Evolutionary conservation across 2,329 filamentous ascomycete genomes (phyloP).

Genomic region (Fusarium torulosum): DNA sequence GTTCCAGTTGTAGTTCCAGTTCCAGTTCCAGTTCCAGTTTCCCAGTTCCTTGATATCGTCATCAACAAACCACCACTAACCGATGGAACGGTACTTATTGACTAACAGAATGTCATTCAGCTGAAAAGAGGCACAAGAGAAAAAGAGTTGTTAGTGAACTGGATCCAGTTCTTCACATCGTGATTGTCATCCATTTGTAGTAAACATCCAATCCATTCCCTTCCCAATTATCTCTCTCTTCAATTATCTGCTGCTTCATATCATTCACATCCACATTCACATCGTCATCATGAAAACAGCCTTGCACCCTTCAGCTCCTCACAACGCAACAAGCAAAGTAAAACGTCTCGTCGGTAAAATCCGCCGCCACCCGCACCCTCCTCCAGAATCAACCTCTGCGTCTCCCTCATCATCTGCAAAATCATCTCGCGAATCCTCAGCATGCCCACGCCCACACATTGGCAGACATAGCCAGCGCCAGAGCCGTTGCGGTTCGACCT

Average conservation of each 20-base stretch:
- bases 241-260: background rate
- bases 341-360: conserved; percentile 44
- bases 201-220: background rate
- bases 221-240: background rate
- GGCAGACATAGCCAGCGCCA: conserved; percentile 28
- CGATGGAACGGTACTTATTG: conserved; percentile 12
- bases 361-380: conserved; percentile 36
- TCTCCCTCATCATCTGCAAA: conserved; percentile 32
- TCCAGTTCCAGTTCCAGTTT: conserved; percentile 6
- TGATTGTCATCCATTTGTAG: conserved; percentile 5
- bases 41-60: conserved; percentile 35
- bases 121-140: background rate
- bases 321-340: conserved; percentile 33
- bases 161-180: conserved; percentile 3
- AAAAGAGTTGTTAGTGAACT: background rate
- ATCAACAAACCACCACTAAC: conserved; percentile 23
- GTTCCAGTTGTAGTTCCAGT: conserved; percentile 25
- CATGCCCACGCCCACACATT: conserved; percentile 28
- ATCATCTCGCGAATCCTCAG: conserved; percentile 33
- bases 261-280: background rate
- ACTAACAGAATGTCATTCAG: conserved; percentile 17
- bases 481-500: conserved; percentile 23
- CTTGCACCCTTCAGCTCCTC: conserved; percentile 25
- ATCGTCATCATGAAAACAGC: conserved; percentile 34
- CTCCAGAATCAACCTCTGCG: conserved; percentile 13